These are phyloP conservation scores for Pythium utonaiense DNA, from an alignment of 352 stramenopile genomes.

Conservation along the genomic window DNA sequence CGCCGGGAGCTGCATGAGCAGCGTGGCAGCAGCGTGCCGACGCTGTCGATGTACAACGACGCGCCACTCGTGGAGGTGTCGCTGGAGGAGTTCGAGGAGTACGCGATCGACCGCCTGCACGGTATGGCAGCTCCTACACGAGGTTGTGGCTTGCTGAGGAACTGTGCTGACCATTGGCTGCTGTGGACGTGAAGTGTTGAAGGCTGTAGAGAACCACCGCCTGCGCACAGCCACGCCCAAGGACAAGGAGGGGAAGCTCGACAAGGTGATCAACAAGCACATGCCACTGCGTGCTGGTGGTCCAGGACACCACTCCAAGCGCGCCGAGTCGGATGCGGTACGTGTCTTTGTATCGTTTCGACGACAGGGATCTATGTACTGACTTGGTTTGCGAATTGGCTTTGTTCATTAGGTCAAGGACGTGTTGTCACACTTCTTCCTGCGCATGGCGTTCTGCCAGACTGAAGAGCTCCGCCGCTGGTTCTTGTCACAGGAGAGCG, in stretches of 20 bases:
- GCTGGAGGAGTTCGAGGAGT: conserved; percentile 98
- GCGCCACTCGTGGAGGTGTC: conserved; percentile 93
- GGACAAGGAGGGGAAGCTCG: conserved; percentile 67
- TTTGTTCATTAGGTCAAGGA: conserved; percentile 68
- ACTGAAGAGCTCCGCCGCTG: conserved; percentile 97
- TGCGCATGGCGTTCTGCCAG: conserved; percentile 97
- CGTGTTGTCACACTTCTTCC: conserved; percentile 96
- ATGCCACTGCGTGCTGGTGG: conserved; percentile 57
- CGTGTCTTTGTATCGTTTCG: not conserved
- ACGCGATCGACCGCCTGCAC: conserved; percentile 95
- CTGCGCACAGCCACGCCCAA: conserved; percentile 67
- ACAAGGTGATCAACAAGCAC: conserved; percentile 86
- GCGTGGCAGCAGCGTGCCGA: conserved; percentile 43
- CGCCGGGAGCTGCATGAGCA: conserved; percentile 45
- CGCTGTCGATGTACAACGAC: conserved; percentile 93
- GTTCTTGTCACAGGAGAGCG: conserved; percentile 95
- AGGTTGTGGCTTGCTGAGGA: too few species aligned
- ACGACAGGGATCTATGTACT: too few species aligned
- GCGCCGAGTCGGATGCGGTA: conserved; percentile 58
- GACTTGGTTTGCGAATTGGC: not conserved
- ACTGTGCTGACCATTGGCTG: too few species aligned
- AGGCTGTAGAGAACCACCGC: conserved; percentile 85
- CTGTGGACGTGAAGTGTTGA: conserved; percentile 46
- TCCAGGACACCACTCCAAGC: conserved; percentile 38
- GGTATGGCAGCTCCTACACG: too few species aligned